Evolutionary conservation across 192 early-diverging fungal genomes (phyloP).

Genomic region (Rhizophagus prolifer): DNA sequence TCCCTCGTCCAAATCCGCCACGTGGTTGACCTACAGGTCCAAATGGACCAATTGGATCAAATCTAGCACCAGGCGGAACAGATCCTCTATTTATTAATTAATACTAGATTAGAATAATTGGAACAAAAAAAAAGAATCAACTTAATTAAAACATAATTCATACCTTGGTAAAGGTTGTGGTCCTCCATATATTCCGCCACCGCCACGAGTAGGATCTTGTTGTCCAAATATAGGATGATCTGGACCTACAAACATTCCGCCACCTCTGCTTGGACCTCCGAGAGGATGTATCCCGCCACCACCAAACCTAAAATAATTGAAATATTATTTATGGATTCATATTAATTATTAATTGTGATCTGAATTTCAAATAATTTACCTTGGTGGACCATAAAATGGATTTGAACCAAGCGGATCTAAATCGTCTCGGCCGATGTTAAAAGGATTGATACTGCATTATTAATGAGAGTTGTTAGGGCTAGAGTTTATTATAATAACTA

Average conservation of each 20-base stretch:
- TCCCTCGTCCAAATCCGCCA: conserved; percentile 43
- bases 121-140: background rate
- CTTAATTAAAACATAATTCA: background rate
- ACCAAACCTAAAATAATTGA: conserved; percentile 32
- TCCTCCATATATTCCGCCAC: conserved; percentile 54
- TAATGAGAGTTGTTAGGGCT: no score
- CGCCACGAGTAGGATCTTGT: conserved; percentile 31
- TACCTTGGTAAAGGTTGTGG: conserved; percentile 60
- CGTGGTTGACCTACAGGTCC: conserved; percentile 41
- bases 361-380: conserved; percentile 34
- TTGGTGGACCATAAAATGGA: conserved; percentile 43
- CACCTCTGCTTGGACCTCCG: conserved; percentile 47
- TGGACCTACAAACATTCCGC: conserved; percentile 86
- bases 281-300: conserved; percentile 38
- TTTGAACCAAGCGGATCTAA: conserved; percentile 62
- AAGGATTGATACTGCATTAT: conserved; percentile 45
- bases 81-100: conserved; percentile 48
- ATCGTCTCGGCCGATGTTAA: conserved; percentile 69
- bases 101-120: background rate
- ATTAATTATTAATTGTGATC: background rate
- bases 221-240: conserved; percentile 82
- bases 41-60: conserved; percentile 89
- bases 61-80: conserved; percentile 84
- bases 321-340: background rate
- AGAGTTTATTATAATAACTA: no score